These are phyloP conservation scores for Rhizophagus sp. DNA, from an alignment of 192 early-diverging fungal genomes.

Conservation along the genomic window DNA sequence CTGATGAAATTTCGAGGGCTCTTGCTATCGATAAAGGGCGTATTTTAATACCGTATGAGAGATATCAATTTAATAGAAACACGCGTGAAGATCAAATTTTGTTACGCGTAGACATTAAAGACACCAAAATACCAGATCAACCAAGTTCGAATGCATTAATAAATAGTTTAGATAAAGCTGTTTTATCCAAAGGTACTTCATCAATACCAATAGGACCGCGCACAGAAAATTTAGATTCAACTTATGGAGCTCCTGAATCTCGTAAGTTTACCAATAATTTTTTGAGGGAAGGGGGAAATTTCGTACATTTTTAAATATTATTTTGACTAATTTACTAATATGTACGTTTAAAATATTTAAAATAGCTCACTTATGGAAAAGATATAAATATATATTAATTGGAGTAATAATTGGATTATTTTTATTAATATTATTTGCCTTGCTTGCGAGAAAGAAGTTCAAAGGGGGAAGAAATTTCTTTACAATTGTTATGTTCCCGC, in stretches of 20 bases:
- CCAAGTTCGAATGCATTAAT: not conserved
- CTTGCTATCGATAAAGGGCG: not conserved
- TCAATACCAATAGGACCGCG: not conserved
- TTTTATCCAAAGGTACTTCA: not conserved
- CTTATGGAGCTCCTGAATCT: not conserved
- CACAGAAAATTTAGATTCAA: not conserved
- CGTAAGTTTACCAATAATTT: not conserved
- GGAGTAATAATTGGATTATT: not conserved
- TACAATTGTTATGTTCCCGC: not conserved
- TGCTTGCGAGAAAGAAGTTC: not conserved
- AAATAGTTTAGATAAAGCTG: not conserved
- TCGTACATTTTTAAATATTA: not conserved
- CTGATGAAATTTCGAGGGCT: not conserved
- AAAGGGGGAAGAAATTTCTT: not conserved
- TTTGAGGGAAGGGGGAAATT: not conserved
- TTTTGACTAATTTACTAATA: not conserved
- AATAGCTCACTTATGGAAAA: not conserved
- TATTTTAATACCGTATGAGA: not conserved
- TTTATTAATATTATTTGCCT: not conserved
- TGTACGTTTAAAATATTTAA: not conserved
- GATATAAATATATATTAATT: not conserved
- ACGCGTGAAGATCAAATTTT: not conserved
- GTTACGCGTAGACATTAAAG: not conserved
- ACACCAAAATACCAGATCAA: not conserved
- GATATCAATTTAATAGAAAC: not conserved